These are phyloP conservation scores for Tolypocladium pustulatum DNA, from an alignment of 2,329 filamentous ascomycete genomes.

Conservation along the genomic window DNA sequence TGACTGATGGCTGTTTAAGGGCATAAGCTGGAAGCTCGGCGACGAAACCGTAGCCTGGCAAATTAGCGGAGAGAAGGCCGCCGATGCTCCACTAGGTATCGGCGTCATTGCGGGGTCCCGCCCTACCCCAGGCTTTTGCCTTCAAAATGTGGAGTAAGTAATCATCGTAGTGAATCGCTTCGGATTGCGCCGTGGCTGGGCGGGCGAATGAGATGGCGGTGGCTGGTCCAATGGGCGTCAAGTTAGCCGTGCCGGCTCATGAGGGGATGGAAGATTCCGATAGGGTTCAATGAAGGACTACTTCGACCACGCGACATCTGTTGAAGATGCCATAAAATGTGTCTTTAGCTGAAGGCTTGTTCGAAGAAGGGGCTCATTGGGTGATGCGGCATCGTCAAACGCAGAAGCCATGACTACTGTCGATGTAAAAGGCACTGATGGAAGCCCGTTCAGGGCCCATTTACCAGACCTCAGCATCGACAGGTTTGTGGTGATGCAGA, in stretches of 20 bases:
- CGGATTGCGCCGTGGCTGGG: not conserved
- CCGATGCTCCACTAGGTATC: not conserved
- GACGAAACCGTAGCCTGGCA: not conserved
- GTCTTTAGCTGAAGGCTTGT: not conserved
- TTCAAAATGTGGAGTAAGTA: not conserved
- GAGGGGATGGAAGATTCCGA: not conserved
- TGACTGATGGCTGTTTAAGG: not conserved
- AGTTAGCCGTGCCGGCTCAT: not conserved
- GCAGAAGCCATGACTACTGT: not conserved
- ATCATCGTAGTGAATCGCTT: too few relatives aligned
- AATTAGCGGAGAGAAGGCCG: not conserved
- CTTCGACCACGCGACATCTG: not conserved
- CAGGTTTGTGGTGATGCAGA: slow-evolving; percentile 48
- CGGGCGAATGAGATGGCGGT: not conserved
- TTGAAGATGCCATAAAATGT: not conserved
- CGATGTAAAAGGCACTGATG: not conserved
- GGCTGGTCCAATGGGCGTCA: not conserved
- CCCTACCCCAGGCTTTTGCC: not conserved
- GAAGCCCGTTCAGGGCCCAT: not conserved
- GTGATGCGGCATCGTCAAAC: not conserved
- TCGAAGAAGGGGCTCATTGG: not conserved
- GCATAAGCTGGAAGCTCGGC: not conserved
- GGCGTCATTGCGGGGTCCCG: not conserved
- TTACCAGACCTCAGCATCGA: not conserved
- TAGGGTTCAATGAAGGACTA: not conserved